Evolutionary conservation across 1,284 basidiomycete genomes (phyloP), one percentile per base, ranked within the genome.

Genomic region (Ganoderma multipileum): DNA sequence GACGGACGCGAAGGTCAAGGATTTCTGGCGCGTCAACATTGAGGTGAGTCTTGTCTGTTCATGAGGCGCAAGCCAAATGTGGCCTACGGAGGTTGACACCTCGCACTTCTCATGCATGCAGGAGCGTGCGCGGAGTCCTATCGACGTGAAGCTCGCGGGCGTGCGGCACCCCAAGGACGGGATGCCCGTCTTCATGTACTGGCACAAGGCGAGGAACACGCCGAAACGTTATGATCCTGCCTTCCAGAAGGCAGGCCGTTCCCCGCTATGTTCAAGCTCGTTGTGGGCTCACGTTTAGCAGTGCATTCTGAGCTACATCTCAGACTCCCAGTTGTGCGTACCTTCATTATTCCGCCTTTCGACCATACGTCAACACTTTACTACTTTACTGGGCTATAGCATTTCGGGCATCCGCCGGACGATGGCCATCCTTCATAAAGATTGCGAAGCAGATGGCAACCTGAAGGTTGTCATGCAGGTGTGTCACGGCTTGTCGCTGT

Each of bases 251-350:
- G 95, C 93, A 66, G 63, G 84, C 20, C 8, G 28, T 42, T n/a
- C 26, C 20, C 14, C 47, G 18, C 9, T 33, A 4, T 12, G 5
- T 38, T 20, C 3, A 36, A n/a, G 12, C 54, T 64, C 30, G 64
- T 20, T 41, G 30, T 33, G 16, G n/a, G 63, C 36, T 54, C 61
- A 61, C 28, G 11, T 16, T 20, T 47, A 36, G 3, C 74, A 96
- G 93, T 95, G 93, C 74, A 95, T 97, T 69, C 84, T 97, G 63
- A 90, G 91, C 3, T 97, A 96, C 75, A 86, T 95, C 64, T 95
- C 95, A 1, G 95, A 97, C 79, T 82, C 94, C 58, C 86, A 92
- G 76, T 93, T 96, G 92, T 94, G 76, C 58, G 88, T 80, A 41
- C 23, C 52, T 54, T 66, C 33, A 44, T 63, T 28, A 33, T 61